Evolutionary conservation across 768 basidiomycete genomes (phyloP).

Genomic region (Neoboletus subvelutipes): DNA sequence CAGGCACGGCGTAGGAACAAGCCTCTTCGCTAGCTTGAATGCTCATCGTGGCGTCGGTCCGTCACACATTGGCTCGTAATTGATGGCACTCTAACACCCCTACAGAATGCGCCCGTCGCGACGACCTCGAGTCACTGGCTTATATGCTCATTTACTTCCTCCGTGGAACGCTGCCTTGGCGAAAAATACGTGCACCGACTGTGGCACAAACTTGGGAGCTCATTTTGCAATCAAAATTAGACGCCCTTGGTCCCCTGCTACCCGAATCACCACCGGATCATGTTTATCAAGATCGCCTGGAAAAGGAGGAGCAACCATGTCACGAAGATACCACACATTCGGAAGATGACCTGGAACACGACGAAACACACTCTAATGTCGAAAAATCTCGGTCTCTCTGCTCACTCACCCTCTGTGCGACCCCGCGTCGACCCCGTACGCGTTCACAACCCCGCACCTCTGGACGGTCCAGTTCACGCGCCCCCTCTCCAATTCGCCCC

Average conservation of each 20-base stretch:
- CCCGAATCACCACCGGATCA: conserved; percentile 17
- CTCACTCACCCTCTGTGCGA: neutral
- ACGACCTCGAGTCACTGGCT: conserved; percentile 77
- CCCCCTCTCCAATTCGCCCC: conserved; percentile 6
- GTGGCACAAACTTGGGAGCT: conserved; percentile 73
- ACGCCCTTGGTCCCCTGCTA: conserved; percentile 41
- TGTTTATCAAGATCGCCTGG: conserved; percentile 4
- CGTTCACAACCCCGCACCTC: conserved; percentile 22
- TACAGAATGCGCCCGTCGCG: conserved; percentile 70
- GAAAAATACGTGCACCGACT: conserved; percentile 65
- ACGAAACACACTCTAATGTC: conserved; percentile 11
- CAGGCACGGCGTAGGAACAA: conserved; percentile 79
- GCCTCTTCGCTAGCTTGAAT: conserved; percentile 71
- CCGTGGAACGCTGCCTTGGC: conserved; percentile 76
- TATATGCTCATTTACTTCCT: conserved; percentile 85
- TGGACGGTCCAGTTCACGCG: conserved; percentile 10
- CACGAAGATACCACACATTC: conserved; percentile 4
- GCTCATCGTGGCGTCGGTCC: conserved; percentile 74
- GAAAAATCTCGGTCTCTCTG: conserved; percentile 20
- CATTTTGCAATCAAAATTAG: conserved; percentile 71
- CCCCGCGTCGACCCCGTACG: conserved; percentile 14
- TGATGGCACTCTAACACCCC: neutral
- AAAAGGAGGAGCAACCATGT: neutral
- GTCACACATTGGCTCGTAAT: conserved; percentile 22
- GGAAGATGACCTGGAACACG: conserved; percentile 12